Conservation (phyloP, 2,329 filamentous ascomycete species). For the Dothiorella sarmentorum region DNA sequence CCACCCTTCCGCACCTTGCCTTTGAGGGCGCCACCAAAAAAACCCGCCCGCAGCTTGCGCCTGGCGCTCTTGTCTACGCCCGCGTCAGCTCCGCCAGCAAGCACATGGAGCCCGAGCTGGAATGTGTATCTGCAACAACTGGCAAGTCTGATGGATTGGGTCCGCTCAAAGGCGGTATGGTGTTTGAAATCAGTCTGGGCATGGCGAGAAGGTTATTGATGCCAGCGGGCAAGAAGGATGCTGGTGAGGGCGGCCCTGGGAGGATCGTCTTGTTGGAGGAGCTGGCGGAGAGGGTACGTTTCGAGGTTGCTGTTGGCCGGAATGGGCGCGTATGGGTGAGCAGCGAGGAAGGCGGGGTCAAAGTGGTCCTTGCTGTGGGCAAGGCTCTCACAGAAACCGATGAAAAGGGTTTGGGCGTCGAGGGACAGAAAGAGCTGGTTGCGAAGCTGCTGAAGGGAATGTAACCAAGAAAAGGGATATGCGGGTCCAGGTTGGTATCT, state of each 20-base stretch:
- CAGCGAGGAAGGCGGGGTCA: conserved; percentile 61
- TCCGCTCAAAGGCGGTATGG: conserved; percentile 77
- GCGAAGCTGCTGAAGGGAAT: conserved; percentile 61
- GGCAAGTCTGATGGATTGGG: conserved; percentile 88
- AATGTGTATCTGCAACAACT: conserved; percentile 81
- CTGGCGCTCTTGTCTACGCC: conserved; percentile 83
- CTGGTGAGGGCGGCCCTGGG: conserved; percentile 29
- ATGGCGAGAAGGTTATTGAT: conserved; percentile 77
- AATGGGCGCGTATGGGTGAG: conserved; percentile 94
- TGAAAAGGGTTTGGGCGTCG: conserved; percentile 58
- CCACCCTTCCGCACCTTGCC: conserved; percentile 78
- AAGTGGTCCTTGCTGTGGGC: conserved; percentile 73
- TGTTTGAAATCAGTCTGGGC: conserved; percentile 74
- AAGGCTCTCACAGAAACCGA: conserved; percentile 77
- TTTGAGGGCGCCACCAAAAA: conserved; percentile 94
- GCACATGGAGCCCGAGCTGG: conserved; percentile 60
- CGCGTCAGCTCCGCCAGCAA: conserved; percentile 69
- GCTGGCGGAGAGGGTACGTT: conserved; percentile 75
- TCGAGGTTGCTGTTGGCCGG: conserved; percentile 89
- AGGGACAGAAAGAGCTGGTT: conserved; percentile 68
- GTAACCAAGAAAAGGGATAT: conserved; percentile 16
- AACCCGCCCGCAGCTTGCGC: conserved; percentile 72
- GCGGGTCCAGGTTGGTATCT: neutral
- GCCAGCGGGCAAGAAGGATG: conserved; percentile 51
- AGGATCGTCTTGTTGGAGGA: conserved; percentile 71